Percentiles rank a stretch among this genome's conserved stretches.
Evolutionary conservation across 345 rosid species (phyloP).

Genomic region (Salix brachista): DNA sequence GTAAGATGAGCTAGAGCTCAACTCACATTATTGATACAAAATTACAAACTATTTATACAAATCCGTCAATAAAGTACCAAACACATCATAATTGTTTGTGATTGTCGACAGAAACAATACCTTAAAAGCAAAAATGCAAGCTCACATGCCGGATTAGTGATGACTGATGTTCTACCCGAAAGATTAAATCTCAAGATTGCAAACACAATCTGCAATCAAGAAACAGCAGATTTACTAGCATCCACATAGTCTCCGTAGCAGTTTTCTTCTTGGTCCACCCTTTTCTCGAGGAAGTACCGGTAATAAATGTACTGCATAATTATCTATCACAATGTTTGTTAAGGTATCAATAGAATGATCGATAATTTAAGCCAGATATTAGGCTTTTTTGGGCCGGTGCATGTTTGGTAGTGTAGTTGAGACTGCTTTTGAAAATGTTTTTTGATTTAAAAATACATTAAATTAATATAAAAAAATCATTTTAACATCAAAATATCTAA

Average conservation of each 20-base stretch:
- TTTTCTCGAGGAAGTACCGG: conserved; percentile 35
- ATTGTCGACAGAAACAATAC: not conserved
- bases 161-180: not conserved
- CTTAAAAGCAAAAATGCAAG: too few species aligned
- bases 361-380: too few species aligned
- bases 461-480: too few species aligned
- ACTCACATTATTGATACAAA: not conserved
- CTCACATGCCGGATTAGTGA: not conserved
- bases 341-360: conserved; percentile 16
- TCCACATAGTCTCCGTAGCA: conserved; percentile 39
- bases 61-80: not conserved
- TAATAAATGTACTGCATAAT: conserved; percentile 86
- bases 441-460: too few species aligned
- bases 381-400: too few species aligned
- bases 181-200: not conserved
- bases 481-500: too few species aligned
- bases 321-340: conserved; percentile 44
- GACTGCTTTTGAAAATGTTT: too few species aligned
- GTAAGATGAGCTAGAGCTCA: too few species aligned
- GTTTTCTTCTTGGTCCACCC: conserved; percentile 12
- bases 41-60: not conserved
- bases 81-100: not conserved
- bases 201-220: conserved; percentile 3
- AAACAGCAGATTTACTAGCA: conserved; percentile 31
- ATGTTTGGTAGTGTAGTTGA: too few species aligned